Conservation (phyloP, 202 grass and related monocot genomes). For the Cymbopogon flexuosus region DNA sequence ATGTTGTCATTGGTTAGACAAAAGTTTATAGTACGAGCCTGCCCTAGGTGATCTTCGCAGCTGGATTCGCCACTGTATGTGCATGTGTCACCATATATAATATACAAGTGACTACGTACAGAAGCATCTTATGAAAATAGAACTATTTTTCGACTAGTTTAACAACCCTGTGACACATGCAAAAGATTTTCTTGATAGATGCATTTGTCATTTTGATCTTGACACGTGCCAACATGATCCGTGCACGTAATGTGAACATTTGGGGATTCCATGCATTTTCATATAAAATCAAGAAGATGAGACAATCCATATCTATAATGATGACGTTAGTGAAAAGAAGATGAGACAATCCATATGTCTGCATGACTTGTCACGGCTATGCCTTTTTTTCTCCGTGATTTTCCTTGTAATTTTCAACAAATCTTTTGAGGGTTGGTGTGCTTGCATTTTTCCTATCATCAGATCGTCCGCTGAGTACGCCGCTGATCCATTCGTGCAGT, state of each 20-base stretch:
- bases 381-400: too few relatives aligned
- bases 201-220: neutral
- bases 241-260: neutral
- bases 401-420: too few relatives aligned
- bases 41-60: too few relatives aligned
- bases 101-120: neutral
- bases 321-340: neutral
- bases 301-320: neutral
- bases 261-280: neutral
- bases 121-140: neutral
- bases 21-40: too few relatives aligned
- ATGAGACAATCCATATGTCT: neutral
- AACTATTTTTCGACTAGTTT: too few relatives aligned
- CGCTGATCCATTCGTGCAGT: too few relatives aligned
- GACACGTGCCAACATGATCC: neutral
- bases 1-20: too few relatives aligned
- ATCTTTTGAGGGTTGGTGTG: too few relatives aligned
- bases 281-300: neutral
- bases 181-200: neutral
- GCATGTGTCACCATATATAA: neutral
- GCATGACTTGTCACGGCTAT: neutral
- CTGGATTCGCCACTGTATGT: too few relatives aligned
- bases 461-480: too few relatives aligned
- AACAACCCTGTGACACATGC: neutral
- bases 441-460: too few relatives aligned